Evolutionary conservation across 768 basidiomycete species (phyloP).

Genomic region (Naematelia aurantialba): DNA sequence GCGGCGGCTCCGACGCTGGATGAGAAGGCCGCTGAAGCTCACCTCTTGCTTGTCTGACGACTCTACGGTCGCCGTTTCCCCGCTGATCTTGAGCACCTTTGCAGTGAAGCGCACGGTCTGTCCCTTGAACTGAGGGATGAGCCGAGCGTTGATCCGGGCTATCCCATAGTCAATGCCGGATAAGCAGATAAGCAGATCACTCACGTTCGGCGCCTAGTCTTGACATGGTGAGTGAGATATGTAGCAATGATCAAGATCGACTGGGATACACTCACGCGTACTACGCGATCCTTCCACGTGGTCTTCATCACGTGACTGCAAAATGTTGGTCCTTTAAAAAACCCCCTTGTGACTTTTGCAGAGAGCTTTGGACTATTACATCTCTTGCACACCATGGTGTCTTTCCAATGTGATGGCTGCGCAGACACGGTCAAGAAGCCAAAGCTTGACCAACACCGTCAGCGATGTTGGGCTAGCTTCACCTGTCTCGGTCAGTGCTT

Average conservation of each 20-base stretch:
- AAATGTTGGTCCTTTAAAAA: conserved; percentile 8
- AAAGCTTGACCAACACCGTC: conserved; percentile 73
- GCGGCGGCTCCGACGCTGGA: too few relatives aligned
- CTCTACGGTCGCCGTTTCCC: conserved; percentile 59
- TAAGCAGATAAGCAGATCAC: conserved; percentile 3
- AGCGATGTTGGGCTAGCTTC: conserved; percentile 45
- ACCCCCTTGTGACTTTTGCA: too few relatives aligned
- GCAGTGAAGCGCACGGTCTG: conserved; percentile 62
- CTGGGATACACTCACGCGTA: conserved; percentile 7
- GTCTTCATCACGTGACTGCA: conserved; percentile 1
- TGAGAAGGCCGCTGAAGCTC: conserved; percentile 10
- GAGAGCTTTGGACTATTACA: too few relatives aligned
- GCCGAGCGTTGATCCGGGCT: conserved; percentile 64
- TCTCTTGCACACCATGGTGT: conserved; percentile 58
- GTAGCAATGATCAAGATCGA: conserved; percentile 2
- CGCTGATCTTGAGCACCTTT: conserved; percentile 60
- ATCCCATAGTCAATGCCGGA: conserved; percentile 11
- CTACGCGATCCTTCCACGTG: background rate
- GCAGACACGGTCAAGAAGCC: conserved; percentile 88
- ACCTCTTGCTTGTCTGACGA: conserved; percentile 66
- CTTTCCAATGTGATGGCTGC: conserved; percentile 79
- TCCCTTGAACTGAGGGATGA: conserved; percentile 57
- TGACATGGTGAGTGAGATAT: conserved; percentile 26
- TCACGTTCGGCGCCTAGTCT: conserved; percentile 37
- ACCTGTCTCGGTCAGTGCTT: conserved; percentile 48